phyloP scores from a whole-genome alignment of 2,329 filamentous ascomycete genomes.

The Leptographium wingfieldii region DNA sequence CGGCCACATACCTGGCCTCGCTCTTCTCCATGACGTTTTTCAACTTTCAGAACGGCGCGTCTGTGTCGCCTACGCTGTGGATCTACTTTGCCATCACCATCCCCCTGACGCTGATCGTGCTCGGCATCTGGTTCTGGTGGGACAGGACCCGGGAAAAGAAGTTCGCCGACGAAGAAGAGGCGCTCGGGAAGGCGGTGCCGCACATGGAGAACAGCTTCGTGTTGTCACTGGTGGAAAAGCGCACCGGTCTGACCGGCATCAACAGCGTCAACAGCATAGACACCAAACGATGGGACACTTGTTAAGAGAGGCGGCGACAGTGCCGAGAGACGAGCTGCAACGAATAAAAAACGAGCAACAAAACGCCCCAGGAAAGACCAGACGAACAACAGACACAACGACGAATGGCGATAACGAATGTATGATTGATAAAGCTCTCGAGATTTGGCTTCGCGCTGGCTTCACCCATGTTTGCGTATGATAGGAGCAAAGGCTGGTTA shows the following conservation, averaged over 20 bases:
- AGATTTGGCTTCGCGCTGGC: neutral
- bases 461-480: neutral
- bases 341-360: neutral
- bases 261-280: constrained; percentile 17
- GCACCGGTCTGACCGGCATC: constrained; percentile 40
- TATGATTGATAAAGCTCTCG: neutral
- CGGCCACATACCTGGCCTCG: constrained; percentile 49
- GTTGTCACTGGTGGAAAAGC: constrained; percentile 38
- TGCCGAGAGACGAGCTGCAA: neutral
- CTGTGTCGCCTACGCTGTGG: constrained; percentile 43
- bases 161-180: constrained; percentile 35
- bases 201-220: constrained; percentile 46
- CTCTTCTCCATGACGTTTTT: constrained; percentile 57
- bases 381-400: neutral
- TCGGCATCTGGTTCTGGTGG: constrained; percentile 41
- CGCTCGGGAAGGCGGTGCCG: constrained; percentile 42
- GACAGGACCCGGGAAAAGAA: constrained; percentile 36
- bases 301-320: neutral
- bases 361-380: neutral
- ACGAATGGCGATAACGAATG: neutral
- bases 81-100: constrained; percentile 51
- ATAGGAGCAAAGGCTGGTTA: neutral
- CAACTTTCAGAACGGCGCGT: constrained; percentile 36
- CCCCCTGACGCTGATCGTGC: constrained; percentile 42
- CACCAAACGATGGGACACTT: constrained; percentile 9